phyloP scores from a whole-genome alignment of 2,329 filamentous ascomycete genomes.

The Ceratocystiopsis sp. region DNA sequence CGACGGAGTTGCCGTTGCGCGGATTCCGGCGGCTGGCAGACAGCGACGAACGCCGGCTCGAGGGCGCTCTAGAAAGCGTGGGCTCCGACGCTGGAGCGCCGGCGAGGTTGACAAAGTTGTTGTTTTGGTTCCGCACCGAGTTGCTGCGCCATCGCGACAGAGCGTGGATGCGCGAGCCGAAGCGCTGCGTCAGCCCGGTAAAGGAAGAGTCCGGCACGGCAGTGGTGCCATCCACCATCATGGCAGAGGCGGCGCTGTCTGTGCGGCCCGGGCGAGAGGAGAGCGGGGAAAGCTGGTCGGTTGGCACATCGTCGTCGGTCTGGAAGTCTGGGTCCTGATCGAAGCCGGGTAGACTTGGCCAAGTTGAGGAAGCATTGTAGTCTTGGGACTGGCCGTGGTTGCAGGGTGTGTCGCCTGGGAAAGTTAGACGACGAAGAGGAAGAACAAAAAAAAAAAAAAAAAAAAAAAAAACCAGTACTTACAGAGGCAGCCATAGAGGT shows the following conservation, averaged over 20 bases:
- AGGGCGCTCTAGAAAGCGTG: constrained; percentile 47
- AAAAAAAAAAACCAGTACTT: constrained; percentile 22
- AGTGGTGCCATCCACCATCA: background rate
- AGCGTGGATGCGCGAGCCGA: constrained; percentile 43
- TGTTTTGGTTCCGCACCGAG: constrained; percentile 21
- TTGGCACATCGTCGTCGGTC: constrained; percentile 43
- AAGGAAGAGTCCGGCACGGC: constrained; percentile 34
- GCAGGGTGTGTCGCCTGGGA: constrained; percentile 43
- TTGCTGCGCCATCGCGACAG: constrained; percentile 31
- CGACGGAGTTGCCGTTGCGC: constrained; percentile 10
- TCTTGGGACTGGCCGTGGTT: constrained; percentile 24
- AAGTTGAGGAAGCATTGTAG: no score
- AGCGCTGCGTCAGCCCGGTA: constrained; percentile 43
- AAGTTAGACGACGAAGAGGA: background rate
- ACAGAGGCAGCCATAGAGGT: constrained; percentile 56
- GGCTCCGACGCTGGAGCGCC: constrained; percentile 57
- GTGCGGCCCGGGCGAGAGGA: no score
- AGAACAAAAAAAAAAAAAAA: background rate
- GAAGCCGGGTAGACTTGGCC: constrained; percentile 10
- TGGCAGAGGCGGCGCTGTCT: no score
- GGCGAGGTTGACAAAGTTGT: constrained; percentile 24
- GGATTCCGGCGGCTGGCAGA: constrained; percentile 38
- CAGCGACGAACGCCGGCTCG: constrained; percentile 64
- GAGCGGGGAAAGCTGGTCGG: background rate
- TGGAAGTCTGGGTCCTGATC: constrained; percentile 53